Base-by-base conservation (phyloP, 2,329 filamentous ascomycete species). In the Colletotrichum chrysophilum region DNA sequence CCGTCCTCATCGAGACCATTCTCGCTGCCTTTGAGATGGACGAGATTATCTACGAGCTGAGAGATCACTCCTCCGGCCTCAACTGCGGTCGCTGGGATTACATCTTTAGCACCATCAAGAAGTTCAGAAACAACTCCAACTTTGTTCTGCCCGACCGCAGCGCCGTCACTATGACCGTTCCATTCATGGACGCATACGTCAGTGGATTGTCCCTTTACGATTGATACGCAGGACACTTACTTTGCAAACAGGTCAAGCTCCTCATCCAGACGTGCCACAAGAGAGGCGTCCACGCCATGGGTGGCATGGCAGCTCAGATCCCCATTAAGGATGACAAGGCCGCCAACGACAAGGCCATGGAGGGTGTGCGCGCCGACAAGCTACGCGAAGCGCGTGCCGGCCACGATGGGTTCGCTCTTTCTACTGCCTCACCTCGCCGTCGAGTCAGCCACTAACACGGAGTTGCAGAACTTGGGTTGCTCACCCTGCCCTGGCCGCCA, bases 71-170 rank as follows among this genome's bases (percentile, higher is more conserved):
- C 85, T 94, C 96, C 8, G 97, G 97, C 64, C 92, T 99, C 82
- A 99, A 99, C 92, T 98, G 97, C 87, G 97, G 97, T 78, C 94
- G 97, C 80, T 99, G 97, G 97, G 97, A 99, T 85, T 99, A 99
- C 90, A 98, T 99, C 88, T 99, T 99, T 91, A 97, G 94, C 85
- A 95, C 96, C 83, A 98, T 99, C 90, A 99, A 99, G 92, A 98
- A 98, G 87, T 98, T 98, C 94, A 95, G 97, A 84, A 93, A 98
- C 82, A 97, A 98, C 89, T 90, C 94, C 81, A 93, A 94, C 87
- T 98, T 98, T 84, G 93, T 98, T 73, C 93, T 99, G 24, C 97
- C 97, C 32, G 96, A 99, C 85, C 95, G 97, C 77, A 93, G 93
- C 71, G 90, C 92, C 76, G 95, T 99, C 71, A 99, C 97, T 80